Conservation (phyloP, 805 yeast genomes). For the Ogataea saltuana region DNA sequence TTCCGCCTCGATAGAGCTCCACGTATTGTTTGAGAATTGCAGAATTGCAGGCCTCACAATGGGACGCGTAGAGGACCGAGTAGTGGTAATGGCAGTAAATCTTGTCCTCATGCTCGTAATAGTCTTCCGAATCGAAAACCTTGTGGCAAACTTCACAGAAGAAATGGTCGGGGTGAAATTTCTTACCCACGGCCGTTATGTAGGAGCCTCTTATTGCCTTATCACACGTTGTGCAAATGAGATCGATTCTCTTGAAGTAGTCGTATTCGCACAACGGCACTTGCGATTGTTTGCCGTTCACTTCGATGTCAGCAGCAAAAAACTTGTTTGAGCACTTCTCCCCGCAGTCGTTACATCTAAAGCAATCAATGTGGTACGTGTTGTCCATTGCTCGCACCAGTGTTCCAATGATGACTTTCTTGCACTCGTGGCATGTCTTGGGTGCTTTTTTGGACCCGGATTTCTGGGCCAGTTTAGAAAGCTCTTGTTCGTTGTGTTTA, state of each 20-base stretch:
- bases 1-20: constrained; percentile 86
- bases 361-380: constrained; percentile 85
- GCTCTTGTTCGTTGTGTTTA: constrained; percentile 4
- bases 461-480: constrained; percentile 8
- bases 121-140: constrained; percentile 90
- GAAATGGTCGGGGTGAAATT: constrained; percentile 94
- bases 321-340: constrained; percentile 80
- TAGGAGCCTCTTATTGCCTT: constrained; percentile 88
- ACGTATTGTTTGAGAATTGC: constrained; percentile 94
- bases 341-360: constrained; percentile 83
- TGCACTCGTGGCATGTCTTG: constrained; percentile 54
- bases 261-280: constrained; percentile 87
- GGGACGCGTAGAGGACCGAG: constrained; percentile 79
- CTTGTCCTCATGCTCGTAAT: constrained; percentile 79
- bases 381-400: constrained; percentile 81
- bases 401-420: constrained; percentile 60
- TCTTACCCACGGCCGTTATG: constrained; percentile 87
- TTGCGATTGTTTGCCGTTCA: constrained; percentile 38
- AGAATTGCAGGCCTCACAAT: constrained; percentile 90
- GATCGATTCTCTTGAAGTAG: constrained; percentile 79
- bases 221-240: constrained; percentile 85
- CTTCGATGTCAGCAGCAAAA: constrained; percentile 67
- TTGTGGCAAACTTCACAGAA: constrained; percentile 84
- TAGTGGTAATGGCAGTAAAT: constrained; percentile 93
- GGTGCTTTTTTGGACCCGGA: constrained; percentile 25